Percentiles rank a stretch among this genome's conserved stretches.
Evolutionary conservation across 2,329 filamentous ascomycete species (phyloP).

Genomic region (Fusarium compactum): DNA sequence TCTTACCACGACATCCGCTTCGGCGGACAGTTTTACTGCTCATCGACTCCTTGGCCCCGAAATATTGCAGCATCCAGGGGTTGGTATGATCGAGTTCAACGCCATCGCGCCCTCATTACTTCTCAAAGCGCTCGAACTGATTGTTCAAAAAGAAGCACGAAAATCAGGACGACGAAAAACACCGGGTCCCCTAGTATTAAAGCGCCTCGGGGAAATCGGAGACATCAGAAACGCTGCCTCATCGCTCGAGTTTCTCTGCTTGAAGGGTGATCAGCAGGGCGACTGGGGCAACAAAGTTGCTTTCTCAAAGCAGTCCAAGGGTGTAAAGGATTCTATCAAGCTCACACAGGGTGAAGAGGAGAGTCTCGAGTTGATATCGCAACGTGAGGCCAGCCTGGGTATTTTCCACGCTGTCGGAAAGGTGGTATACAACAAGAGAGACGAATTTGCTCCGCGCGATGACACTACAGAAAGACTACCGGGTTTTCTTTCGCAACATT

Average conservation of each 20-base stretch:
- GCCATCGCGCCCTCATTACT: constrained; percentile 88
- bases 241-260: constrained; percentile 89
- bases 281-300: constrained; percentile 81
- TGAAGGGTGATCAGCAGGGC: constrained; percentile 80
- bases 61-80: constrained; percentile 83
- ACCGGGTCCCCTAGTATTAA: constrained; percentile 82
- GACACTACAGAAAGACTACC: constrained; percentile 68
- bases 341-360: constrained; percentile 84
- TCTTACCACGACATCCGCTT: constrained; percentile 84
- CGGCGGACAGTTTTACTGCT: constrained; percentile 91
- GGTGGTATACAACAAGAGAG: constrained; percentile 94
- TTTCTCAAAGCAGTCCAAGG: constrained; percentile 76
- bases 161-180: constrained; percentile 80
- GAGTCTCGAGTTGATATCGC: constrained; percentile 82
- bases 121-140: constrained; percentile 82
- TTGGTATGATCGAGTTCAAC: constrained; percentile 91
- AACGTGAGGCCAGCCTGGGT: constrained; percentile 88
- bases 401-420: constrained; percentile 98
- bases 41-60: constrained; percentile 90
- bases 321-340: constrained; percentile 64
- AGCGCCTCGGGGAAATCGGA: constrained; percentile 84
- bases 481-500: constrained; percentile 66
- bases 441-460: constrained; percentile 61
- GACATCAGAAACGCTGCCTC: constrained; percentile 95
- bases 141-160: constrained; percentile 87